Base-by-base conservation (phyloP, 805 yeast species). In the Metschnikowia baotianmanensis region DNA sequence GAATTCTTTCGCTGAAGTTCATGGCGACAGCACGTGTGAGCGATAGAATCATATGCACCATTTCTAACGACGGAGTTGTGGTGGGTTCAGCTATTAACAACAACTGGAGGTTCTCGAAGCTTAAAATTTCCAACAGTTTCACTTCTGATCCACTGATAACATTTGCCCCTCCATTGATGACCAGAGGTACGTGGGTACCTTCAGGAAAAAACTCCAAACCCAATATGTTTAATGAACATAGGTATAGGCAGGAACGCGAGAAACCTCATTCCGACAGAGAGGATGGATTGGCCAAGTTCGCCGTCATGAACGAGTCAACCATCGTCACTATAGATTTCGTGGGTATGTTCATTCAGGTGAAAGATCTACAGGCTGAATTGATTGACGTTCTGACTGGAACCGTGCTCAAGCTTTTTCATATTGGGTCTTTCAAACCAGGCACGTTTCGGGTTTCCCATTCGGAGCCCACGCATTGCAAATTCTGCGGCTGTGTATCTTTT, bases 401-500 rank as follows among this genome's bases (percentile, higher is more conserved):
- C 0, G 62, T 85, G 27, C 65, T 88, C 38, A 78, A 78, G 47
- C 74, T 69, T 30, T 75, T 86, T 51, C 62, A 70, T 21, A 76
- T 88, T 33, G 86, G 83, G 0, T 74, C 74, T 26, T 82, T 79
- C 64, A 78, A 78, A 49, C 75, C 77, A 2, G 75, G 75, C 2
- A 57, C 83, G 0, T 74, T 88, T 46, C 67, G 72, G 42, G 93
- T 85, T 1, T 78, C 86, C 47, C 95, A 88, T 57, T 82, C 85
- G 31, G 88, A 83, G 50, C 95, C 95, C 5, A 80, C 88, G 1
- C 96, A 88, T 63, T 88, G 96, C 63, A 74, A 84, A 33, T 88
- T 88, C 62, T 88, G 96, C 67, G 96, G 96, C 2, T 83, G 95
- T 65, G 88, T 86, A 0, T 83, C 95, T 0, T 75, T 88, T 29